phyloP scores from a whole-genome alignment of 192 early-diverging fungal species.

The Radiomyces spectabilis region DNA sequence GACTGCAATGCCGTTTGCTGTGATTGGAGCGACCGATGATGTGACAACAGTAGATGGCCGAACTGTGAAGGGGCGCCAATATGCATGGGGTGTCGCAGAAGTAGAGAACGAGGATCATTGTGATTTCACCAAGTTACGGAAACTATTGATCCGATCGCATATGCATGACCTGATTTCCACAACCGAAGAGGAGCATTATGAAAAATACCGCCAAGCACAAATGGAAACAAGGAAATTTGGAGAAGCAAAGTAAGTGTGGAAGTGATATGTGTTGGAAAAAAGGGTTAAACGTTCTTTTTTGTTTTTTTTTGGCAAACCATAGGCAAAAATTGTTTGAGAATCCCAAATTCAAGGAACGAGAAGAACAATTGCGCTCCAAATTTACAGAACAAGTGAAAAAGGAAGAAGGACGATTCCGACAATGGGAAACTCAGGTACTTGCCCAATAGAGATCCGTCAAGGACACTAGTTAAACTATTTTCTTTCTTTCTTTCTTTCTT shows the following conservation, averaged over 20 bases:
- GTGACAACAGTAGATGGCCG: constrained; percentile 83
- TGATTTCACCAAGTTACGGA: constrained; percentile 92
- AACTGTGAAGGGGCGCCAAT: constrained; percentile 81
- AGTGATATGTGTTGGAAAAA: no score
- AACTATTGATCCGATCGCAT: constrained; percentile 84
- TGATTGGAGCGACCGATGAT: constrained; percentile 86
- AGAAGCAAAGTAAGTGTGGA: constrained; percentile 58
- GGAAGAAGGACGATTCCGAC: constrained; percentile 96
- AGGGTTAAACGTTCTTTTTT: neutral
- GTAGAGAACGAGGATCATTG: constrained; percentile 96
- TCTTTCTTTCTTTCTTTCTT: neutral
- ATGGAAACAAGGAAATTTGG: constrained; percentile 88
- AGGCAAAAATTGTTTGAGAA: constrained; percentile 74
- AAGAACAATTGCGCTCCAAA: constrained; percentile 88
- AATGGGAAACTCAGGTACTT: constrained; percentile 85
- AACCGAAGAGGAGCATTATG: constrained; percentile 96
- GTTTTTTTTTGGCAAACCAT: neutral
- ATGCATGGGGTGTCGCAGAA: constrained; percentile 93
- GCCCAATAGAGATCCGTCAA: constrained; percentile 8
- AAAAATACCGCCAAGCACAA: constrained; percentile 83
- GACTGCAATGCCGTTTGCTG: constrained; percentile 90
- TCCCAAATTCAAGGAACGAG: constrained; percentile 97
- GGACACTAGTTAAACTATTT: neutral
- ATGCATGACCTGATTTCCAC: constrained; percentile 94
- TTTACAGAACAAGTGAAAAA: constrained; percentile 97